A percentile compares a stretch with the other conserved stretches of the same genome.
phyloP scores from a whole-genome alignment of 2,329 filamentous ascomycete genomes.

The Fusarium sp. region DNA sequence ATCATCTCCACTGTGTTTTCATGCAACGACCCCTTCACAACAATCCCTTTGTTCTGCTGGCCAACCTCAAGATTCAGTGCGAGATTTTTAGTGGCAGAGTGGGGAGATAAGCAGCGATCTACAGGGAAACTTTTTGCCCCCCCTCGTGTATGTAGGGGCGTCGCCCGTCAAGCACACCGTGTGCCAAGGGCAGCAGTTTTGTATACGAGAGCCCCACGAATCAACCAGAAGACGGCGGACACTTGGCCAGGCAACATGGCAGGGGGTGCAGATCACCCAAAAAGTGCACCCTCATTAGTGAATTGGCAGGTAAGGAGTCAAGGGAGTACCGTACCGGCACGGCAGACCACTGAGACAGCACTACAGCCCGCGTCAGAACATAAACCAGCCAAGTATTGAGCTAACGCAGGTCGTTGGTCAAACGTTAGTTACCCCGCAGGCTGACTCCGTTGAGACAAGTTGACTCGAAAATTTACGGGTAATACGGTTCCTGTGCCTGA shows the following conservation, averaged over 20 bases:
- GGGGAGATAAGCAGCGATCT: constrained; percentile 9
- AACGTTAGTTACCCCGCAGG: constrained; percentile 11
- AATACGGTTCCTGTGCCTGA: constrained; percentile 14
- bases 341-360: background rate
- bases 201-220: constrained; percentile 22
- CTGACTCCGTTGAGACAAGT: background rate
- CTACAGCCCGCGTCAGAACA: constrained; percentile 15
- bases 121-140: background rate
- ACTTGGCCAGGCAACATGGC: constrained; percentile 6
- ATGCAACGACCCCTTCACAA: background rate
- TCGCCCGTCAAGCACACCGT: background rate
- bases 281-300: background rate
- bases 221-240: background rate
- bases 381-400: background rate
- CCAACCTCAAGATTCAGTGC: background rate
- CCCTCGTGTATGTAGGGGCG: constrained; percentile 25
- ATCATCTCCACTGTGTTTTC: background rate
- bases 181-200: background rate
- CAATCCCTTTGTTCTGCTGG: background rate
- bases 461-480: background rate
- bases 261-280: constrained; percentile 8
- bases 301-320: background rate
- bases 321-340: background rate
- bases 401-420: background rate
- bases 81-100: constrained; percentile 9